Evolutionary conservation across 208 protist species (phyloP).

Genomic region (Phytomonas francai): DNA sequence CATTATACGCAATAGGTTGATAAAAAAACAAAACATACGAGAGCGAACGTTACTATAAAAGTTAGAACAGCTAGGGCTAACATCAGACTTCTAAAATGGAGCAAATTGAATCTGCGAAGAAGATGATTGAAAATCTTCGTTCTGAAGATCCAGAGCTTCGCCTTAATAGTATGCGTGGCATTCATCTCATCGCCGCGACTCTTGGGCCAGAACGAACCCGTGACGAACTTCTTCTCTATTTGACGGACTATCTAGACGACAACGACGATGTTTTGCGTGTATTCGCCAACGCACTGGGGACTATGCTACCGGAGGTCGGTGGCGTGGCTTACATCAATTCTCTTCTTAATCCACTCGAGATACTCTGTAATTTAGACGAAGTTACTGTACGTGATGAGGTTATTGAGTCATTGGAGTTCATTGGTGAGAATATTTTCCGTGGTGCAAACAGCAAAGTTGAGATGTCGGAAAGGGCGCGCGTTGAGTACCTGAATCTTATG

Average conservation of each 20-base stretch:
- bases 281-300: constrained; percentile 95
- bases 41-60: background rate
- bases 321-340: constrained; percentile 85
- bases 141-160: constrained; percentile 94
- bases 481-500: constrained; percentile 83
- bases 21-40: constrained; percentile 10
- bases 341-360: constrained; percentile 93
- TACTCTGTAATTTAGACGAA: constrained; percentile 95
- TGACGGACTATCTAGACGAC: constrained; percentile 97
- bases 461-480: constrained; percentile 41
- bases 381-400: constrained; percentile 96
- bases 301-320: constrained; percentile 95
- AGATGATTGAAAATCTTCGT: constrained; percentile 96
- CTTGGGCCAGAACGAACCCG: constrained; percentile 94
- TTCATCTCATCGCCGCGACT: constrained; percentile 95
- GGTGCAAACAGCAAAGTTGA: constrained; percentile 13
- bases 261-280: constrained; percentile 98
- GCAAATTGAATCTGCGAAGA: constrained; percentile 91
- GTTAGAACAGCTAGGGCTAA: background rate
- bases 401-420: constrained; percentile 67
- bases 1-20: constrained; percentile 3
- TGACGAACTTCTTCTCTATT: constrained; percentile 95
- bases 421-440: constrained; percentile 64
- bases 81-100: constrained; percentile 36
- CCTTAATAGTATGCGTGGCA: constrained; percentile 94